Evolutionary conservation across 75 land plant species (phyloP), one percentile per base, ranked within the genome.

Genomic region (Isoetes taiwanensis): DNA sequence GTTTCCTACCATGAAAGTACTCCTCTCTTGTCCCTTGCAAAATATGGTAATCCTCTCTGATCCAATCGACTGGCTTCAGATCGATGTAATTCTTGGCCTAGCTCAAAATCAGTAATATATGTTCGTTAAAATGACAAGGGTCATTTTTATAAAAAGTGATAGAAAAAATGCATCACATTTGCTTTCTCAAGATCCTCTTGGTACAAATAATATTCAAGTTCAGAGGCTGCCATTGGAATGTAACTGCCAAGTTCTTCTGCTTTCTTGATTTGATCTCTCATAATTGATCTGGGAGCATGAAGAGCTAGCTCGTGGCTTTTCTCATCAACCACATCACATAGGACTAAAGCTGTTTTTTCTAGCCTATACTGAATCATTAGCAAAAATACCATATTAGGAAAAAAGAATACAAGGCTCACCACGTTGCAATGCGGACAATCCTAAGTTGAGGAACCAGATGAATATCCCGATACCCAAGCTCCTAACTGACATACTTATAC

Each of bases 401-500:
- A 10, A 29, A 5, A 2, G 10, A 25, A 9, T 28, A 30, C n/a
- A n/a, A n/a, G n/a, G 33, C 31, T 19, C 14, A 61, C 65, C 65
- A 63, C 57, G 57, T 63, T 52, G 65, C 65, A 3, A 54, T 35
- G 19, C 65, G 59, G 19, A 63, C 57, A 24, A 57, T 63, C 16
- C 26, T 34, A 30, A 63, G 57, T 30, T 63, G 57, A 52, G 65
- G 65, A 35, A 53, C 65, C 61, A 63, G 34, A 24, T 63, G 65
- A 21, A 63, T 63, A 30, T 63, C 65, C 3, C 65, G 57, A 38
- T 63, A 63, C 57, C 65, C 65, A 21, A 30, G 35, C 38, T 63
- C 65, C 65, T 57, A 63, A 23, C 60, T 63, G 9, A 57, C 65
- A 38, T 34, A 63, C 60, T 54, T 63, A 57, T 63, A 63, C 31